phyloP scores from a whole-genome alignment of 2,329 filamentous ascomycete genomes.

The Polychaeton citri region DNA sequence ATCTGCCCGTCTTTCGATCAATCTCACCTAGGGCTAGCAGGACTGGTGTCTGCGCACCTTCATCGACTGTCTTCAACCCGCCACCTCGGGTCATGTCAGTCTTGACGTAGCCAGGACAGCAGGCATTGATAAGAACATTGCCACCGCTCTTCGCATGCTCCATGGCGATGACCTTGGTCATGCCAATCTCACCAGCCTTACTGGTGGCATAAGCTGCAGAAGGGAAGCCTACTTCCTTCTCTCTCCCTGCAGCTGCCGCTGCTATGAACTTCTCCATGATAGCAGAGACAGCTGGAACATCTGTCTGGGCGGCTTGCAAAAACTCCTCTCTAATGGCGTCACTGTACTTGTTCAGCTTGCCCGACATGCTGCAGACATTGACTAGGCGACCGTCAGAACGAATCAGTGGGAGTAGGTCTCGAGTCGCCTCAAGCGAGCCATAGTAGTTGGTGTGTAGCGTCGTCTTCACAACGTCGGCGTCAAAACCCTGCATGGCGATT shows the following conservation, averaged over 20 bases:
- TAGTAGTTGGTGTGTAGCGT: slow-evolving; percentile 42
- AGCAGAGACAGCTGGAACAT: slow-evolving; percentile 30
- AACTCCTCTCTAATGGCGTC: slow-evolving; percentile 30
- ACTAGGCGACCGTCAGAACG: slow-evolving; percentile 33
- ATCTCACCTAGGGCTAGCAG: slow-evolving; percentile 22
- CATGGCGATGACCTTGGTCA: slow-evolving; percentile 22
- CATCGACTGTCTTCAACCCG: slow-evolving; percentile 21
- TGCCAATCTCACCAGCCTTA: slow-evolving; percentile 22
- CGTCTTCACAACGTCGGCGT: slow-evolving; percentile 33
- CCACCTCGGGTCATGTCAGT: slow-evolving; percentile 22
- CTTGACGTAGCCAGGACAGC: slow-evolving; percentile 19
- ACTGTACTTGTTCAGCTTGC: slow-evolving; percentile 35
- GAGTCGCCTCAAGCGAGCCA: slow-evolving; percentile 34
- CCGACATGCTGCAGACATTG: slow-evolving; percentile 35
- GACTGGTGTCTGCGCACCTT: slow-evolving; percentile 23
- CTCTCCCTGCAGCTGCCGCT: slow-evolving; percentile 32
- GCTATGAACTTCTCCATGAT: slow-evolving; percentile 38
- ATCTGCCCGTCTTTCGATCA: slow-evolving; percentile 18
- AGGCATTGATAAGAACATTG: slow-evolving; percentile 20
- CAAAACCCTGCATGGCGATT: slow-evolving; percentile 23
- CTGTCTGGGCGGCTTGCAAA: slow-evolving; percentile 21
- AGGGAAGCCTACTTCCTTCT: slow-evolving; percentile 37
- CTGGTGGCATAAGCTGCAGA: slow-evolving; percentile 36
- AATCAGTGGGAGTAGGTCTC: slow-evolving; percentile 33
- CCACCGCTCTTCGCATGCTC: slow-evolving; percentile 14